Percentiles rank a stretch among this genome's conserved stretches.
These are phyloP conservation scores for Lichtheimia corymbifera DNA, from an alignment of 371 early-diverging fungal genomes.

Conservation along the genomic window DNA sequence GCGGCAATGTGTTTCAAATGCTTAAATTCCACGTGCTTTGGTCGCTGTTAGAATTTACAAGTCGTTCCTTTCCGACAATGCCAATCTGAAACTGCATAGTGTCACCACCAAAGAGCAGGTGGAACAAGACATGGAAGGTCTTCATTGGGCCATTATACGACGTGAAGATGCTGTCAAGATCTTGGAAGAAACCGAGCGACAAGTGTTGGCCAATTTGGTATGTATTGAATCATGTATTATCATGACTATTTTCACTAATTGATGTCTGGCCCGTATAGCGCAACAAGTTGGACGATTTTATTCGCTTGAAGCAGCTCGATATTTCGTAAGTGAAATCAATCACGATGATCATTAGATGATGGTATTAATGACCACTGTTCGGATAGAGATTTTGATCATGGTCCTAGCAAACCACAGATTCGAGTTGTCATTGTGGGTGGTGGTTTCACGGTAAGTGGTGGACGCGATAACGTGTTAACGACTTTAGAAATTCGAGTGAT, in stretches of 20 bases:
- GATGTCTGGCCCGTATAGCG: slow-evolving; percentile 10
- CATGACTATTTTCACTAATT: neutral
- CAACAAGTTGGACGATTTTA: slow-evolving; percentile 19
- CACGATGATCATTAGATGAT: too few species aligned
- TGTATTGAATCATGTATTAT: neutral
- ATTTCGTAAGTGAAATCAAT: neutral
- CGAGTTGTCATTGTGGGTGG: slow-evolving; percentile 45
- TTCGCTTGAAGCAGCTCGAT: neutral
- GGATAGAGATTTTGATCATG: neutral
- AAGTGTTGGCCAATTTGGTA: slow-evolving; percentile 36
- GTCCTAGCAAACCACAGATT: slow-evolving; percentile 2
- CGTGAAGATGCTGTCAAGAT: slow-evolving; percentile 21
- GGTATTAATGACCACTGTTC: too few species aligned
- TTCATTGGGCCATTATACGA: slow-evolving; percentile 32
- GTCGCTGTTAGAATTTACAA: slow-evolving; percentile 33
- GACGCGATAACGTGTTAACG: neutral
- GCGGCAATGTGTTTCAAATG: neutral
- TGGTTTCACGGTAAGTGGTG: slow-evolving; percentile 38
- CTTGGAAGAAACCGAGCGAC: slow-evolving; percentile 30
- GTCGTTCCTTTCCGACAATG: slow-evolving; percentile 32
- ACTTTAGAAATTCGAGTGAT: neutral
- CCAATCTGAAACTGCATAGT: slow-evolving; percentile 29
- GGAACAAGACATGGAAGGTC: slow-evolving; percentile 15
- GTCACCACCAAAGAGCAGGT: slow-evolving; percentile 26
- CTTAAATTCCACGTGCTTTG: neutral